These are phyloP conservation scores for Botryotinia globosa DNA, from an alignment of 2,329 filamentous ascomycete species.

Conservation along the genomic window DNA sequence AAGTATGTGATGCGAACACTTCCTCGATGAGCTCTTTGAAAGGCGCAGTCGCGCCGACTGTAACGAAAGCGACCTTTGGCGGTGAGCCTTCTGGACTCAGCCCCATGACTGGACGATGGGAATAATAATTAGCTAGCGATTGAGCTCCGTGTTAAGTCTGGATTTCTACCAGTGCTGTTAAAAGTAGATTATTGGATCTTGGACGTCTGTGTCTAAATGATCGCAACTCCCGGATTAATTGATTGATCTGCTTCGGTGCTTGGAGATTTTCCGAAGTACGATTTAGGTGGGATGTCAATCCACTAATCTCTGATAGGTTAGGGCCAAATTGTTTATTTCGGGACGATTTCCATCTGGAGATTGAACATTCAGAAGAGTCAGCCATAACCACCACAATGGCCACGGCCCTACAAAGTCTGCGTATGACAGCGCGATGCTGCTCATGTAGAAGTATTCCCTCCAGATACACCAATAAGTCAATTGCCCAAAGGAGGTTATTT, in stretches of 20 bases:
- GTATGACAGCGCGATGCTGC: slow-evolving; percentile 33
- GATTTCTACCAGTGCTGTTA: not conserved
- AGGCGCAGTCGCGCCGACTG: slow-evolving; percentile 85
- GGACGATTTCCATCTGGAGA: slow-evolving; percentile 7
- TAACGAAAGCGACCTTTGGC: slow-evolving; percentile 66
- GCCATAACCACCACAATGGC: slow-evolving; percentile 31
- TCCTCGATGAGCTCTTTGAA: slow-evolving; percentile 71
- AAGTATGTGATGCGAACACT: slow-evolving; percentile 60
- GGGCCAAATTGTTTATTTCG: slow-evolving; percentile 8
- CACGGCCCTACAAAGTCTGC: slow-evolving; percentile 35
- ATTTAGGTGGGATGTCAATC: not conserved
- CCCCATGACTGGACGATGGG: not conserved
- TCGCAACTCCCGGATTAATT: not conserved
- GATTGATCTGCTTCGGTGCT: not conserved
- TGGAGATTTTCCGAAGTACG: slow-evolving; percentile 7
- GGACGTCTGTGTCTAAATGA: not conserved
- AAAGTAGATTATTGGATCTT: not conserved
- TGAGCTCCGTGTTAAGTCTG: not conserved
- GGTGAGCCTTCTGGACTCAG: not conserved
- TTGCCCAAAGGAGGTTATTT: slow-evolving; percentile 30
- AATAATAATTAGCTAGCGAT: not conserved
- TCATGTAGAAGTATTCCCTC: slow-evolving; percentile 25
- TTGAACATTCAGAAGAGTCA: slow-evolving; percentile 14
- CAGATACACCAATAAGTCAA: slow-evolving; percentile 25
- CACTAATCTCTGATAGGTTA: not conserved